phyloP scores from a whole-genome alignment of 345 rosid genomes.

The Lepidium sativum region DNA sequence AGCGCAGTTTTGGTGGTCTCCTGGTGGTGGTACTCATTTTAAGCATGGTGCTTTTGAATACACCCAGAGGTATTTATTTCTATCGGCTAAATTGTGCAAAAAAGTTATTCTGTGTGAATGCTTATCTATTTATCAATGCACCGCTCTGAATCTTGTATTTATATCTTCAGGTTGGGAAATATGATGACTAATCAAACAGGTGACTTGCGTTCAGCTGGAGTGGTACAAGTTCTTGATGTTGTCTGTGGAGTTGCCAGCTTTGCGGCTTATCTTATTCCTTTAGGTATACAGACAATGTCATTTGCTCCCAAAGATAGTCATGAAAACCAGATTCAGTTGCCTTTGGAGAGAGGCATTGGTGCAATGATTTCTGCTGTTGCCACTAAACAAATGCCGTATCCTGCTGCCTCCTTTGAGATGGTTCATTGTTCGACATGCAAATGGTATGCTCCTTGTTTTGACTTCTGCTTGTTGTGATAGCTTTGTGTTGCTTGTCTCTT shows the following conservation, averaged over 20 bases:
- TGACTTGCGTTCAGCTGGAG: constrained; percentile 80
- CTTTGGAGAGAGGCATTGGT: constrained; percentile 81
- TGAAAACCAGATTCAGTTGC: constrained; percentile 98
- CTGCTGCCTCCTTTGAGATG: constrained; percentile 87
- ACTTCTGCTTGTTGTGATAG: neutral
- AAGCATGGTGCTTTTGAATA: constrained; percentile 91
- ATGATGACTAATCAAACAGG: constrained; percentile 71
- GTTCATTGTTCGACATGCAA: constrained; percentile 93
- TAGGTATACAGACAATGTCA: constrained; percentile 83
- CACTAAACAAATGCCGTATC: constrained; percentile 84
- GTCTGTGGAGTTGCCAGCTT: constrained; percentile 99
- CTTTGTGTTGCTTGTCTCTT: neutral
- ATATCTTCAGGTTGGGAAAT: constrained; percentile 54
- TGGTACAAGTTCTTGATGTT: constrained; percentile 80
- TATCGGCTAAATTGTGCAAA: neutral
- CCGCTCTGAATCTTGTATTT: neutral
- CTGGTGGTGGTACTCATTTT: constrained; percentile 98
- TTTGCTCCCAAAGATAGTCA: constrained; percentile 94
- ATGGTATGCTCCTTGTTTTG: constrained; percentile 43
- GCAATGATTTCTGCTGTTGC: constrained; percentile 85
- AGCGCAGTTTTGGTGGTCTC: constrained; percentile 82
- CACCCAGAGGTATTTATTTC: constrained; percentile 52
- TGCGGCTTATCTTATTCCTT: constrained; percentile 81
- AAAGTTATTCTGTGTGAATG: neutral
- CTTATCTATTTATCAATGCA: neutral